A percentile compares a stretch with the other conserved stretches of the same genome.
Evolutionary conservation across 1,284 basidiomycete genomes (phyloP).

Genomic region (Thecaphora thlaspeos): DNA sequence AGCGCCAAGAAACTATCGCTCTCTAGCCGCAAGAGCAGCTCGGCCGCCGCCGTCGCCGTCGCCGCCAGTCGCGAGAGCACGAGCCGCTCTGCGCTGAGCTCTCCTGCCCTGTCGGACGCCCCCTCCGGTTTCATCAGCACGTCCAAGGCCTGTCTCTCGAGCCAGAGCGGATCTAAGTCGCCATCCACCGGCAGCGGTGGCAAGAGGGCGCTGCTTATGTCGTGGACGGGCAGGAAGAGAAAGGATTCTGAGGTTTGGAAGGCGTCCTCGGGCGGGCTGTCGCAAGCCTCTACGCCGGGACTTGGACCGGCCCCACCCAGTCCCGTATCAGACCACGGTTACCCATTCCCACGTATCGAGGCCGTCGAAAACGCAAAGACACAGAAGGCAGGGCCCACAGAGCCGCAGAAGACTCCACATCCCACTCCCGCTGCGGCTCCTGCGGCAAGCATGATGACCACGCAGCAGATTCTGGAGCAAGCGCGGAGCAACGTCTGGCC

Average conservation of each 20-base stretch:
- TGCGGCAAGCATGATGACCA: slow-evolving; percentile 11
- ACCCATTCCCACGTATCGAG: neutral
- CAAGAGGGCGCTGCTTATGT: slow-evolving; percentile 7
- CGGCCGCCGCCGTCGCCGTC: too few species aligned
- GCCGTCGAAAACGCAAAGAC: neutral
- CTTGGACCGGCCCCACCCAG: neutral
- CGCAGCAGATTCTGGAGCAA: slow-evolving; percentile 30
- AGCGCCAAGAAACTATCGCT: slow-evolving; percentile 19
- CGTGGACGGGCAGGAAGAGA: neutral
- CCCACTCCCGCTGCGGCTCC: neutral
- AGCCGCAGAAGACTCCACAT: slow-evolving; percentile 1
- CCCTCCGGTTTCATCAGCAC: neutral
- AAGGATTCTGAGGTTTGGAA: neutral
- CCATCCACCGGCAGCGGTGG: neutral
- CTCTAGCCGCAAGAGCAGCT: slow-evolving; percentile 29
- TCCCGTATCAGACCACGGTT: neutral
- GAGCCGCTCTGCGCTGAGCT: neutral
- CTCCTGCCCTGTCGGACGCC: neutral
- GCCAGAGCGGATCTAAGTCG: neutral
- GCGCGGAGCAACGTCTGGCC: slow-evolving; percentile 32
- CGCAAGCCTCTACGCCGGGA: neutral
- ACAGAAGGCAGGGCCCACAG: too few species aligned
- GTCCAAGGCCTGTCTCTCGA: neutral
- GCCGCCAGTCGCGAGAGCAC: too few species aligned
- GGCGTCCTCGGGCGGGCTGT: neutral